Conservation (phyloP, 2,329 filamentous ascomycete species). For the Neofusicoccum umdonicola region DNA sequence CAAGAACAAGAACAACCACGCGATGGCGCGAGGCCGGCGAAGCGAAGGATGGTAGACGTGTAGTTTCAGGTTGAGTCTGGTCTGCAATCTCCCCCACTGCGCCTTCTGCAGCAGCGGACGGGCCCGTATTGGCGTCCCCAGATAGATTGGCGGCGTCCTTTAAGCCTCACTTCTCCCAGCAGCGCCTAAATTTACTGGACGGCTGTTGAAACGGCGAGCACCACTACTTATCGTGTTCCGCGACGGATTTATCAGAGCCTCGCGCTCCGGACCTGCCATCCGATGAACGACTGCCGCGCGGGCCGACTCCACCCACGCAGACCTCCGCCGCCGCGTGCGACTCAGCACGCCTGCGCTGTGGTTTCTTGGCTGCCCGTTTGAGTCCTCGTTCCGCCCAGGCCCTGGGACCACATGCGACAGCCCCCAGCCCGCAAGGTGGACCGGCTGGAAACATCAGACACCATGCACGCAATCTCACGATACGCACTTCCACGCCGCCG, state of each 20-base stretch:
- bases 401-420: neutral
- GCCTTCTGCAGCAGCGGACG: neutral
- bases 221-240: neutral
- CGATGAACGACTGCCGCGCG: neutral
- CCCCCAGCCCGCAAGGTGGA: neutral
- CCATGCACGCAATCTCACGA: no score
- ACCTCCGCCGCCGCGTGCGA: neutral
- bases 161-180: neutral
- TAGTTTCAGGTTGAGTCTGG: neutral
- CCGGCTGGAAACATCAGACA: neutral
- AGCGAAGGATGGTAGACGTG: neutral
- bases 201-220: neutral
- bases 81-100: neutral
- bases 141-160: neutral
- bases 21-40: neutral
- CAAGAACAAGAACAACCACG: neutral
- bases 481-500: no score
- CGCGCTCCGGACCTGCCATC: no score
- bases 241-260: neutral
- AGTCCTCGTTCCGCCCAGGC: neutral
- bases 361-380: neutral
- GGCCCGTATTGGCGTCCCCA: neutral
- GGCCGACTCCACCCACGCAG: neutral
- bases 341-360: neutral
- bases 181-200: neutral